Percentiles rank a stretch among this genome's conserved stretches.
These are phyloP conservation scores for Ogataea paraovalis DNA, from an alignment of 805 yeast species.

Conservation along the genomic window DNA sequence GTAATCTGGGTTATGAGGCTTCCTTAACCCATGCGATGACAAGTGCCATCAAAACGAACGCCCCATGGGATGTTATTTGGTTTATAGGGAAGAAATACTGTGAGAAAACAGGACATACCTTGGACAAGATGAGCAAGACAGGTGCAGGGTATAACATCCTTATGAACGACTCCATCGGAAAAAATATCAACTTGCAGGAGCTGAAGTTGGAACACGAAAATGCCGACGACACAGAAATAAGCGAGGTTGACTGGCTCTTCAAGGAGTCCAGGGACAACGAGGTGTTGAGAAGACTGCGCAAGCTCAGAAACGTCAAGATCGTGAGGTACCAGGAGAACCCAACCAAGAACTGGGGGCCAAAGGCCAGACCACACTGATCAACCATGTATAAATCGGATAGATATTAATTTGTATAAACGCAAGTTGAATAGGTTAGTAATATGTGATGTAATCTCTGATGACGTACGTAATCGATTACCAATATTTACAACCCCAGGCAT, in stretches of 20 bases:
- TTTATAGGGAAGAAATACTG: constrained; percentile 65
- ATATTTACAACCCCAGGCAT: no score
- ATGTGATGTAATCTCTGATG: no score
- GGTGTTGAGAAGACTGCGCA: constrained; percentile 52
- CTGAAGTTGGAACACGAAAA: constrained; percentile 19
- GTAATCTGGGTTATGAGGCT: constrained; percentile 76
- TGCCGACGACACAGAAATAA: constrained; percentile 21
- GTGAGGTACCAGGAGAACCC: constrained; percentile 92
- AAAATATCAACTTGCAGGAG: constrained; percentile 28
- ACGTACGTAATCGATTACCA: no score
- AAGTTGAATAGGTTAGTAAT: no score
- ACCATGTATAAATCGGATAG: not conserved
- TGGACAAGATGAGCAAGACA: constrained; percentile 41
- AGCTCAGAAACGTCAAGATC: constrained; percentile 69
- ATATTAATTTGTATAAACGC: no score
- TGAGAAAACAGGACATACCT: constrained; percentile 37
- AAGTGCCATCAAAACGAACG: constrained; percentile 84
- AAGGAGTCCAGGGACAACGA: constrained; percentile 61
- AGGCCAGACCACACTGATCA: constrained; percentile 54
- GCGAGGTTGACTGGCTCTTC: constrained; percentile 45
- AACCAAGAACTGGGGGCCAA: constrained; percentile 93
- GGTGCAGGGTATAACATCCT: constrained; percentile 59
- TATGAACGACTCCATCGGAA: constrained; percentile 37
- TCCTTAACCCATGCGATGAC: constrained; percentile 88
- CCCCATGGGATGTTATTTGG: constrained; percentile 80